Evolutionary conservation across 495 filamentous ascomycete genomes (phyloP).

Genomic region (Endocarpon pusillum): DNA sequence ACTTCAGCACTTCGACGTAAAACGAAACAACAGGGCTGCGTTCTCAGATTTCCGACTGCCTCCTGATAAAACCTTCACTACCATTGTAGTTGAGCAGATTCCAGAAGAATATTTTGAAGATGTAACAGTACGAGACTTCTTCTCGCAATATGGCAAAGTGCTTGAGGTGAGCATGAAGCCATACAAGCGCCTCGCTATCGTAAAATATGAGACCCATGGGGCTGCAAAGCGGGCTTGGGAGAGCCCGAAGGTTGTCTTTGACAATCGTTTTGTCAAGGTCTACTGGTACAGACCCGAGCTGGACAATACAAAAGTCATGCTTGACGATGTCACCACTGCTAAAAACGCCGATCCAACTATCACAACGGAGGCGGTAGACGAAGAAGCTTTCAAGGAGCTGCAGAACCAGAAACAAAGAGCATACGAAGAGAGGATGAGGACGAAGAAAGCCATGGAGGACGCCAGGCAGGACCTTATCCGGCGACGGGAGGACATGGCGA

Average conservation of each 20-base stretch:
- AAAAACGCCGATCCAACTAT: conserved; percentile 10
- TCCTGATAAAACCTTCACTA: conserved; percentile 53
- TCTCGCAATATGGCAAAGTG: conserved; percentile 69
- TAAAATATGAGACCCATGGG: conserved; percentile 60
- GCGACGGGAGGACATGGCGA: conserved; percentile 57
- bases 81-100: conserved; percentile 84
- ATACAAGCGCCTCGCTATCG: conserved; percentile 59
- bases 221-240: conserved; percentile 69
- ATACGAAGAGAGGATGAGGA: conserved; percentile 59
- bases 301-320: conserved; percentile 17
- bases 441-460: conserved; percentile 56
- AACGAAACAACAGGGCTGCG: conserved; percentile 38
- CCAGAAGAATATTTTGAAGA: conserved; percentile 75
- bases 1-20: conserved; percentile 4
- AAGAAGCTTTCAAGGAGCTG: conserved; percentile 57
- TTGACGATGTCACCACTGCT: conserved; percentile 3
- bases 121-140: conserved; percentile 57
- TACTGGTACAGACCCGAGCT: conserved; percentile 71
- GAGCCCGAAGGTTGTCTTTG: conserved; percentile 88
- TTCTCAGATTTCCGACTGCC: conserved; percentile 65
- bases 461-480: conserved; percentile 57
- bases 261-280: conserved; percentile 95
- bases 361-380: conserved; percentile 45
- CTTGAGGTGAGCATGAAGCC: conserved; percentile 54
- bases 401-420: conserved; percentile 66